These are phyloP conservation scores for Rhododendron ovatum DNA, from an alignment of 148 eudicot genomes.

Conservation along the genomic window DNA sequence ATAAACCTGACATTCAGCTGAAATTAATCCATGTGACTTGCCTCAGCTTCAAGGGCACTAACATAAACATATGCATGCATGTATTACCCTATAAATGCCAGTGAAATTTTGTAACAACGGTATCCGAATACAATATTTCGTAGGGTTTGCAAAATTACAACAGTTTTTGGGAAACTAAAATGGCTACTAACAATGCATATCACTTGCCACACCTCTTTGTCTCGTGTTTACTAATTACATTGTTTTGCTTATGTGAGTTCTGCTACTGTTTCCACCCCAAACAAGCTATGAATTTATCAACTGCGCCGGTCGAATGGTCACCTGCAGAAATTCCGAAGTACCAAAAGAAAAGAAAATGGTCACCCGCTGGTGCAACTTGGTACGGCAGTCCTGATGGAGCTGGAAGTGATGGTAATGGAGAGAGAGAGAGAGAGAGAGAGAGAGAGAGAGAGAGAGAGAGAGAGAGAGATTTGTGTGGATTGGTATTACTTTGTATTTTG, in stretches of 20 bases:
- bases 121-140: neutral
- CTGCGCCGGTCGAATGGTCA: conserved; percentile 26
- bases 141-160: neutral
- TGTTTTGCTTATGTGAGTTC: conserved; percentile 4
- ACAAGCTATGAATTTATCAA: conserved; percentile 21
- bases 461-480: too few species aligned
- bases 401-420: conserved; percentile 38
- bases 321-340: too few species aligned
- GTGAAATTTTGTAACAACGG: neutral
- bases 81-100: neutral
- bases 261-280: conserved; percentile 20
- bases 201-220: conserved; percentile 8
- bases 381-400: conserved; percentile 39
- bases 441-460: too few species aligned
- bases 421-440: neutral
- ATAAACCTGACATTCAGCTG: neutral
- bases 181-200: neutral
- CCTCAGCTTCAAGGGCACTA: neutral
- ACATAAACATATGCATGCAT: neutral
- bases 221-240: conserved; percentile 4
- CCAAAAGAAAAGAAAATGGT: conserved; percentile 16
- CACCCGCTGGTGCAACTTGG: conserved; percentile 37
- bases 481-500: neutral
- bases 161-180: neutral
- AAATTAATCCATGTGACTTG: neutral